Evolutionary conservation across 495 filamentous ascomycete genomes (phyloP).

Genomic region (Bacidia gigantensis): DNA sequence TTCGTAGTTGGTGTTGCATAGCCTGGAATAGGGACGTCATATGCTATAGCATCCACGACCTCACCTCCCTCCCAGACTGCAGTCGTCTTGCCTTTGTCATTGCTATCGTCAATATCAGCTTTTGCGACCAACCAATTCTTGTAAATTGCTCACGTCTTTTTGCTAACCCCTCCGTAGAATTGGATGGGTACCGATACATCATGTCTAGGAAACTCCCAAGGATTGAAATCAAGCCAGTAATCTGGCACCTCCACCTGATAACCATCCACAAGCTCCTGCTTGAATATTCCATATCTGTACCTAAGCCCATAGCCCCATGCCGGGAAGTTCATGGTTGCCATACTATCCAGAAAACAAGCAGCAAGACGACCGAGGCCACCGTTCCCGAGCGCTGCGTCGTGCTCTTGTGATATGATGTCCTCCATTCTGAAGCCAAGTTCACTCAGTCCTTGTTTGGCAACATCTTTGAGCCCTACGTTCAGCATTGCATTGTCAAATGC

Average conservation of each 20-base stretch:
- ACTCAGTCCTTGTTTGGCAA: conserved; percentile 69
- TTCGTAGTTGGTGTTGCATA: conserved; percentile 84
- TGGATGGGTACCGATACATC: conserved; percentile 92
- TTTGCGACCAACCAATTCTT: background rate
- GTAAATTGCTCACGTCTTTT: conserved; percentile 34
- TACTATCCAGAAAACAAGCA: conserved; percentile 90
- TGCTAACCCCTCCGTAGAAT: conserved; percentile 78
- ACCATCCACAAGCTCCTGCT: conserved; percentile 95
- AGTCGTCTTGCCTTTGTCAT: conserved; percentile 60
- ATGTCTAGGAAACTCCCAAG: conserved; percentile 94
- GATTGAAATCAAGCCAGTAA: conserved; percentile 99
- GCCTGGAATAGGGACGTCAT: conserved; percentile 89
- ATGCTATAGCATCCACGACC: conserved; percentile 82
- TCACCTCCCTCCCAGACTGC: conserved; percentile 84
- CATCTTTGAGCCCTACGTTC: conserved; percentile 77
- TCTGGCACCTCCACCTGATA: conserved; percentile 97
- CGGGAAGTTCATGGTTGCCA: conserved; percentile 86
- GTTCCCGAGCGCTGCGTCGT: conserved; percentile 92
- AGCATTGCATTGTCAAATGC: conserved; percentile 97
- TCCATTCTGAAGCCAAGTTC: conserved; percentile 95
- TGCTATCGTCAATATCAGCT: conserved; percentile 24
- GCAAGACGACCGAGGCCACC: conserved; percentile 89
- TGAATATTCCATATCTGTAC: conserved; percentile 97
- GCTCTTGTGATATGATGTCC: conserved; percentile 87
- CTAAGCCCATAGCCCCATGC: conserved; percentile 95